Conservation (phyloP, 164 flowering plant species). For the grape (Vitis vinifera) region ASM3070453v1 NC_081822.1:8490001-8490500, state of each 20-base stretch:
- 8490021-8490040: constrained; percentile 52
- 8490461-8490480: too few relatives aligned
- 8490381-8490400: too few relatives aligned
- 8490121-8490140: constrained; percentile 63
- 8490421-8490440: too few relatives aligned
- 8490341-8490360: too few relatives aligned
- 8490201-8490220: not conserved
- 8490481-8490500: too few relatives aligned
- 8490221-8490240: not conserved
- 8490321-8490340: too few relatives aligned
- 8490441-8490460: too few relatives aligned
- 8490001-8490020: not conserved
- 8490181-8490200: not conserved
- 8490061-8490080: constrained; percentile 47
- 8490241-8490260: not conserved
- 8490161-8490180: constrained; percentile 43
- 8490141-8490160: constrained; percentile 56
- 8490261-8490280: too few relatives aligned
- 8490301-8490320: too few relatives aligned
- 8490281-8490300: too few relatives aligned
- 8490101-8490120: constrained; percentile 59
- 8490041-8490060: constrained; percentile 57
- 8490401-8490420: too few relatives aligned
- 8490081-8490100: constrained; percentile 70
- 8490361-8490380: too few relatives aligned